Evolutionary conservation across 1,139 yeast species (phyloP).

Genomic region (Scheffersomyces quercinus): DNA sequence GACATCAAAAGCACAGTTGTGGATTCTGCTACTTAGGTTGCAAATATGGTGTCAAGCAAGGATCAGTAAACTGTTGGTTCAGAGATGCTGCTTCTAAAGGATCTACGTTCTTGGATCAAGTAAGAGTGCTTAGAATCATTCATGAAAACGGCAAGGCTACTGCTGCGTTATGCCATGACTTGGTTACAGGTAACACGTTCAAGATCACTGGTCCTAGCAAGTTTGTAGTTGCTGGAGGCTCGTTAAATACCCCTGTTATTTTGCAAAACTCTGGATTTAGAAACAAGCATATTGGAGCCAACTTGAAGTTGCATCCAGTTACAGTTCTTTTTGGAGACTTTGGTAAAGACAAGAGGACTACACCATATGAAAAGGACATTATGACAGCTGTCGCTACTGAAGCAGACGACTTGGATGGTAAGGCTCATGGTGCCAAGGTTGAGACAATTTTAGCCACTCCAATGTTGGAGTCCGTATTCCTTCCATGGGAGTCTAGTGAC

Average conservation of each 20-base stretch:
- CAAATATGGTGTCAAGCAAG: constrained; percentile 54
- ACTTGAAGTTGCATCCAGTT: constrained; percentile 57
- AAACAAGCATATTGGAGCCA: constrained; percentile 54
- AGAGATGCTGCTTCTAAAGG: constrained; percentile 51
- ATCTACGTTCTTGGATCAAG: constrained; percentile 49
- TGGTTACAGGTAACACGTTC: constrained; percentile 29
- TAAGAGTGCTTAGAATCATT: constrained; percentile 40
- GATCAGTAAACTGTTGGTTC: constrained; percentile 55
- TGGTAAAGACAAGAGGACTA: constrained; percentile 33
- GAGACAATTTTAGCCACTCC: constrained; percentile 56
- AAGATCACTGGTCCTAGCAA: constrained; percentile 48
- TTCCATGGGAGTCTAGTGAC: constrained; percentile 48
- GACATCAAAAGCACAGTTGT: constrained; percentile 46
- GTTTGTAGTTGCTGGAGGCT: constrained; percentile 50
- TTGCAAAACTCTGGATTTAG: constrained; percentile 54
- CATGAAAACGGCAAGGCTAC: constrained; percentile 46
- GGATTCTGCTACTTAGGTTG: constrained; percentile 57
- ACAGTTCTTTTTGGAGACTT: constrained; percentile 45
- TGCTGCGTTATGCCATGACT: constrained; percentile 42
- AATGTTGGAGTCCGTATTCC: constrained; percentile 32
- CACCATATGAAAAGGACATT: constrained; percentile 46
- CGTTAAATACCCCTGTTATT: constrained; percentile 53
- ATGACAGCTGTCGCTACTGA: constrained; percentile 56
- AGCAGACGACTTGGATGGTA: constrained; percentile 54
- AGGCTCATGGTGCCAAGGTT: constrained; percentile 57